phyloP scores from a whole-genome alignment of 2,329 filamentous ascomycete species.

The Cladosporium sp. region DNA sequence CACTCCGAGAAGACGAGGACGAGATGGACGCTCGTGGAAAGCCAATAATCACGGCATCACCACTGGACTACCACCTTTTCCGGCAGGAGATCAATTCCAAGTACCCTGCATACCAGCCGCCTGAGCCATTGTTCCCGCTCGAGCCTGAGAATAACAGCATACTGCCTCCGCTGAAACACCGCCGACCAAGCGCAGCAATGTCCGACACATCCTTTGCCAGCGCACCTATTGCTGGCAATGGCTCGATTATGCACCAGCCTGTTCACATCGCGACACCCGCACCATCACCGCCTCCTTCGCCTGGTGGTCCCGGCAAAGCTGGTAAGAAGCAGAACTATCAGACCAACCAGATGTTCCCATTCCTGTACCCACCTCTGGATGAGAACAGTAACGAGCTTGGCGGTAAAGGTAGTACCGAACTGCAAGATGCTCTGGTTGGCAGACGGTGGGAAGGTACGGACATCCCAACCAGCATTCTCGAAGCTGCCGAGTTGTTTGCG shows the following conservation, averaged over 20 bases:
- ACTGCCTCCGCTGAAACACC: conserved; percentile 76
- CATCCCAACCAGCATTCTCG: conserved; percentile 88
- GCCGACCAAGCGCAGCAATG: conserved; percentile 46
- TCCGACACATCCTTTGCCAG: conserved; percentile 40
- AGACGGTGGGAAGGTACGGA: conserved; percentile 91
- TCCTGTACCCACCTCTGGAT: conserved; percentile 92
- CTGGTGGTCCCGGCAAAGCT: conserved; percentile 76
- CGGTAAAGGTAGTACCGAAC: conserved; percentile 76
- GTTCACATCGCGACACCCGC: conserved; percentile 98
- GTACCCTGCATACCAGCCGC: conserved; percentile 93
- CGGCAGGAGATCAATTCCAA: conserved; percentile 96
- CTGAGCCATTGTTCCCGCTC: conserved; percentile 74
- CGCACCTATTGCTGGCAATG: conserved; percentile 43
- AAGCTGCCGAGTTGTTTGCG: conserved; percentile 89
- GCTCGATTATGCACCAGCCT: conserved; percentile 87
- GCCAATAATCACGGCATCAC: conserved; percentile 85
- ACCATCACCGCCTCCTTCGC: conserved; percentile 90
- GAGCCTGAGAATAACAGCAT: conserved; percentile 90
- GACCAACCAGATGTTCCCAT: conserved; percentile 97
- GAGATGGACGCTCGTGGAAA: conserved; percentile 59
- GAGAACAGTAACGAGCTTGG: conserved; percentile 83
- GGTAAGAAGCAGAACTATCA: conserved; percentile 99
- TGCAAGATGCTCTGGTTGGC: conserved; percentile 76
- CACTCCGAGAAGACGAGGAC: conserved; percentile 58
- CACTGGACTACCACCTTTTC: conserved; percentile 92